phyloP scores from a whole-genome alignment of 2,329 filamentous ascomycete species.

The Penicillium brasilianum region DNA sequence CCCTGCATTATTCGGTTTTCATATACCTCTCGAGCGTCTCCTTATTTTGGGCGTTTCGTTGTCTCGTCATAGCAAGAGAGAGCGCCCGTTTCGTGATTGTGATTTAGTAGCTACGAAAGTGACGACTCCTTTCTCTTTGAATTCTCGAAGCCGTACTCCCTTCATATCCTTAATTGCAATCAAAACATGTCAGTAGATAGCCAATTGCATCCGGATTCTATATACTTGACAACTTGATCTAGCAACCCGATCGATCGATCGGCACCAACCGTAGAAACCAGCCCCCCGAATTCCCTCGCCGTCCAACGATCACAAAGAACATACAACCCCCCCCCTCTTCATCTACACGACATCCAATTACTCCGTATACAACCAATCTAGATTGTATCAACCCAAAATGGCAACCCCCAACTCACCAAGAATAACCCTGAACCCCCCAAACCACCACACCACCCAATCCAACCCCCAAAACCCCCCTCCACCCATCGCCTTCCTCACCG shows the following conservation, averaged over 20 bases:
- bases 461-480: constrained; percentile 16
- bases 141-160: background rate
- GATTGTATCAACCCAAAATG: too few species aligned
- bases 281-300: background rate
- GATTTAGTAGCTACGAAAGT: constrained; percentile 17
- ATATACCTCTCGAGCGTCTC: constrained; percentile 28
- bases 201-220: background rate
- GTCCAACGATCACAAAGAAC: background rate
- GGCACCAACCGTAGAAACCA: background rate
- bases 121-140: constrained; percentile 10
- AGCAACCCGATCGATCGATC: constrained; percentile 1
- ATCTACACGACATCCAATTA: too few species aligned
- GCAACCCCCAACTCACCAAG: background rate
- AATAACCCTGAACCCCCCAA: background rate
- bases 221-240: too few species aligned
- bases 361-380: background rate
- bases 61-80: constrained; percentile 18
- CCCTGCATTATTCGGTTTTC: constrained; percentile 16
- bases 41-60: constrained; percentile 13
- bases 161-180: background rate
- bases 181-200: too few species aligned
- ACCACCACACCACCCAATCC: background rate
- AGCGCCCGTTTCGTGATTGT: constrained; percentile 7
- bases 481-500: constrained; percentile 24
- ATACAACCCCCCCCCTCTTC: background rate